Evolutionary conservation across 2,329 filamentous ascomycete genomes (phyloP).

Genomic region (Davidsoniella australis): DNA sequence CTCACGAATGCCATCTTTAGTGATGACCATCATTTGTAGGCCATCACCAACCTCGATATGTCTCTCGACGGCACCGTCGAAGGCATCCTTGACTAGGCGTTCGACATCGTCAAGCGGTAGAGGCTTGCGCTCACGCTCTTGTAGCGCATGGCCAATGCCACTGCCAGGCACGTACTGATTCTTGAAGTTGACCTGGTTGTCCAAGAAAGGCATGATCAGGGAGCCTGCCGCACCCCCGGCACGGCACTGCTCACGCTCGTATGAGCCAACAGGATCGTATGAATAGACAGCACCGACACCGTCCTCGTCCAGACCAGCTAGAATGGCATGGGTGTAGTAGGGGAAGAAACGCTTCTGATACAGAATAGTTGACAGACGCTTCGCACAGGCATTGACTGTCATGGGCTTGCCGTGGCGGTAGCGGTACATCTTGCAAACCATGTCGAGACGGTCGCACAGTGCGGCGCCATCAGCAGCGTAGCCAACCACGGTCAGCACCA

Average conservation of each 20-base stretch:
- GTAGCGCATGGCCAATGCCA: conserved; percentile 63
- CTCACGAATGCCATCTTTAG: conserved; percentile 76
- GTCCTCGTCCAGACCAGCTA: conserved; percentile 86
- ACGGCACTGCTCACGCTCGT: conserved; percentile 91
- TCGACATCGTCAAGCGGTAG: conserved; percentile 60
- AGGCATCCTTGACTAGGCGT: conserved; percentile 85
- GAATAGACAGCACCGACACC: conserved; percentile 89
- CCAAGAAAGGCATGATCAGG: conserved; percentile 96
- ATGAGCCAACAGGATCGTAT: conserved; percentile 94
- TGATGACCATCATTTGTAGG: conserved; percentile 89
- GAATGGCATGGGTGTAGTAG: conserved; percentile 90
- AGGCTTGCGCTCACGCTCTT: conserved; percentile 53
- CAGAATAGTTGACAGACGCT: conserved; percentile 84
- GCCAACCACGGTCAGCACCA: conserved; percentile 85
- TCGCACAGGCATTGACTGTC: conserved; percentile 83
- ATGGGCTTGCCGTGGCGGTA: conserved; percentile 97
- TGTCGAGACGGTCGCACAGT: conserved; percentile 82
- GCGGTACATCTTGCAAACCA: conserved; percentile 95
- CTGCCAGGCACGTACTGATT: conserved; percentile 89
- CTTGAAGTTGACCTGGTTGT: conserved; percentile 99
- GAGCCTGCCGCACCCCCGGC: conserved; percentile 83
- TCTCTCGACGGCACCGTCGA: conserved; percentile 93
- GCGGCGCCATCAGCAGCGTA: conserved; percentile 92
- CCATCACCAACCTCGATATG: conserved; percentile 98
- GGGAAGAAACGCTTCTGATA: conserved; percentile 98